Evolutionary conservation across 2,329 filamentous ascomycete species (phyloP).

Genomic region (Pezicula neosporulosa): DNA sequence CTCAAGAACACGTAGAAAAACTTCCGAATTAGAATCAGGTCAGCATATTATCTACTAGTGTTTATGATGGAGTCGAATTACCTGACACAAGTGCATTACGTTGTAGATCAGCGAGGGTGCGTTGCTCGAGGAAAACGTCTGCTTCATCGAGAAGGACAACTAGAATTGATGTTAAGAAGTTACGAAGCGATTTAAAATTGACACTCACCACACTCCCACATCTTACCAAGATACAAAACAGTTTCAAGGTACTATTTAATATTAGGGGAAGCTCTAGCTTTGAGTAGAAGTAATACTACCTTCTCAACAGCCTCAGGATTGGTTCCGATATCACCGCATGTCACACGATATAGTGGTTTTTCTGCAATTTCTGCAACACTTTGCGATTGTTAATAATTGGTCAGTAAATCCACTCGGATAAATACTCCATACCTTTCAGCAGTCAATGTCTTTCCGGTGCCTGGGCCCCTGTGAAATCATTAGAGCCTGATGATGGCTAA

Average conservation of each 20-base stretch:
- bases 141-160: slow-evolving; percentile 20
- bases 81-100: slow-evolving; percentile 12
- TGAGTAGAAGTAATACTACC: too few species aligned
- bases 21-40: neutral
- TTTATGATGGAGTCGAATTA: neutral
- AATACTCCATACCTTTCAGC: slow-evolving; percentile 4
- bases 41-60: neutral
- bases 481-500: neutral
- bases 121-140: slow-evolving; percentile 21
- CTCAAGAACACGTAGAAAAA: slow-evolving; percentile 1
- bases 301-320: slow-evolving; percentile 60
- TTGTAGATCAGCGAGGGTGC: slow-evolving; percentile 5
- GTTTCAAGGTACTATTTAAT: slow-evolving; percentile 18
- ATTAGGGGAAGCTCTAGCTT: too few species aligned
- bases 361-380: slow-evolving; percentile 48
- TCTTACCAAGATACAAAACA: slow-evolving; percentile 12
- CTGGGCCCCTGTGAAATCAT: neutral
- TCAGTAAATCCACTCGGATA: too few species aligned
- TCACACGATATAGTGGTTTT: slow-evolving; percentile 46
- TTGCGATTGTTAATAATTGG: too few species aligned
- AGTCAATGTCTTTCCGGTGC: slow-evolving; percentile 4
- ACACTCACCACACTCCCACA: slow-evolving; percentile 5
- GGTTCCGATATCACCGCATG: slow-evolving; percentile 67
- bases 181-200: too few species aligned
- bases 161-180: too few species aligned